Percentiles rank a stretch among this genome's conserved stretches.
These are phyloP conservation scores for Chondrus crispus DNA, from an alignment of 23 red algal species.

Conservation along the genomic window DNA sequence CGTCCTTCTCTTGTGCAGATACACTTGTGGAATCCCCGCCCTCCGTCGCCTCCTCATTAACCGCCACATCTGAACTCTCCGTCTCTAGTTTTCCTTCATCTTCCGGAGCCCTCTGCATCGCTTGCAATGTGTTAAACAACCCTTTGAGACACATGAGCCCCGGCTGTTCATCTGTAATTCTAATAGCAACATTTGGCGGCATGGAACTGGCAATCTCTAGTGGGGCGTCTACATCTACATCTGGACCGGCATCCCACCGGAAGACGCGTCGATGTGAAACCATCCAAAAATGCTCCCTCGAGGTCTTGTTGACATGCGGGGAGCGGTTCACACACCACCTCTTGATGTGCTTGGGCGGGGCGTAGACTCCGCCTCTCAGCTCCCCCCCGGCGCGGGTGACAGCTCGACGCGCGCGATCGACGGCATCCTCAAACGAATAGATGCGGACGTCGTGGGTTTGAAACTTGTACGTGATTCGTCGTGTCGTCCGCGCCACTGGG, in stretches of 20 bases:
- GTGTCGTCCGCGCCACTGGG: slow-evolving; percentile 32
- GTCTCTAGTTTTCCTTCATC: too few species aligned
- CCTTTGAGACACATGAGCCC: slow-evolving; percentile 39
- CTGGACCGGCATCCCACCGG: slow-evolving; percentile 49
- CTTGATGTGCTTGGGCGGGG: slow-evolving; percentile 47
- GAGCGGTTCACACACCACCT: slow-evolving; percentile 75
- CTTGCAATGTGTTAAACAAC: slow-evolving; percentile 27
- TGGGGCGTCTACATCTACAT: slow-evolving; percentile 30
- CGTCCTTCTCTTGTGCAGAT: too few species aligned
- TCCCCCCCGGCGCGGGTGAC: slow-evolving; percentile 54
- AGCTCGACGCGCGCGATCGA: slow-evolving; percentile 28
- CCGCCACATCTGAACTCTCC: background rate
- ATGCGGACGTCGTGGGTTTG: slow-evolving; percentile 63
- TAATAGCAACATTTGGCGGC: slow-evolving; percentile 53
- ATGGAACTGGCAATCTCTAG: slow-evolving; percentile 21
- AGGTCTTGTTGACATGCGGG: slow-evolving; percentile 79
- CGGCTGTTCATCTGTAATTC: slow-evolving; percentile 26
- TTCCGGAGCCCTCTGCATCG: background rate
- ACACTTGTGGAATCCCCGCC: too few species aligned
- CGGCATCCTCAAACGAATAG: slow-evolving; percentile 45
- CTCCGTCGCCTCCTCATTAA: too few species aligned
- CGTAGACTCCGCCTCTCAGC: slow-evolving; percentile 25
- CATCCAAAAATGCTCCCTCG: slow-evolving; percentile 76
- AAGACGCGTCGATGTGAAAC: slow-evolving; percentile 44
- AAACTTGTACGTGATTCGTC: slow-evolving; percentile 61